A percentile compares a stretch with the other conserved stretches of the same genome.
Evolutionary conservation across 345 rosid genomes (phyloP).

Genomic region (Populus pruinosa): DNA sequence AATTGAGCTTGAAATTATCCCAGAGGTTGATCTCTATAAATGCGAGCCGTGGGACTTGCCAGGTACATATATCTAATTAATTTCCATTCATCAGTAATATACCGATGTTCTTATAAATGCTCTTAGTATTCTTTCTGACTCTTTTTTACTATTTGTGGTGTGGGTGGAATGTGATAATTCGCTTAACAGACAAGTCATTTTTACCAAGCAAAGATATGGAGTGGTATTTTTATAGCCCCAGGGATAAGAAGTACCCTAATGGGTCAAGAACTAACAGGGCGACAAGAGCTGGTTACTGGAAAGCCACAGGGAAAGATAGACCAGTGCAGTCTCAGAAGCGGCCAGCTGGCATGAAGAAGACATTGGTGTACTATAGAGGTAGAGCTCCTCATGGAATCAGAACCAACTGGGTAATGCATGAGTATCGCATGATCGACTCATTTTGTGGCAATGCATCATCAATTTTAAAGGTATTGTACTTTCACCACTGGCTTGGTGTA

Average conservation of each 20-base stretch:
- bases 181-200: constrained; percentile 52
- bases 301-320: constrained; percentile 71
- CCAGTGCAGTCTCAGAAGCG: constrained; percentile 42
- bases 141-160: background rate
- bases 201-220: constrained; percentile 74
- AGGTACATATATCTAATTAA: constrained; percentile 31
- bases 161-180: background rate
- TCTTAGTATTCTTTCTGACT: background rate
- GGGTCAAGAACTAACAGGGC: constrained; percentile 79
- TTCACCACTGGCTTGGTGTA: too few species aligned
- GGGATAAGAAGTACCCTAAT: constrained; percentile 77
- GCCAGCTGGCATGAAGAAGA: constrained; percentile 73
- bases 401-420: constrained; percentile 81
- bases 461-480: constrained; percentile 25
- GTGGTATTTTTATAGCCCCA: constrained; percentile 75
- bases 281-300: constrained; percentile 70
- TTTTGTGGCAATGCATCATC: constrained; percentile 26
- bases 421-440: constrained; percentile 52
- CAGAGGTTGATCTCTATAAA: constrained; percentile 76
- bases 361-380: constrained; percentile 68
- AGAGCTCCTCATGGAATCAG: constrained; percentile 55
- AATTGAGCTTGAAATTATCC: constrained; percentile 73
- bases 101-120: background rate
- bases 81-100: background rate
- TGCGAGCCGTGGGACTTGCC: constrained; percentile 86